These are phyloP conservation scores for Fusarium poae DNA, from an alignment of 2,329 filamentous ascomycete species.

Conservation along the genomic window DNA sequence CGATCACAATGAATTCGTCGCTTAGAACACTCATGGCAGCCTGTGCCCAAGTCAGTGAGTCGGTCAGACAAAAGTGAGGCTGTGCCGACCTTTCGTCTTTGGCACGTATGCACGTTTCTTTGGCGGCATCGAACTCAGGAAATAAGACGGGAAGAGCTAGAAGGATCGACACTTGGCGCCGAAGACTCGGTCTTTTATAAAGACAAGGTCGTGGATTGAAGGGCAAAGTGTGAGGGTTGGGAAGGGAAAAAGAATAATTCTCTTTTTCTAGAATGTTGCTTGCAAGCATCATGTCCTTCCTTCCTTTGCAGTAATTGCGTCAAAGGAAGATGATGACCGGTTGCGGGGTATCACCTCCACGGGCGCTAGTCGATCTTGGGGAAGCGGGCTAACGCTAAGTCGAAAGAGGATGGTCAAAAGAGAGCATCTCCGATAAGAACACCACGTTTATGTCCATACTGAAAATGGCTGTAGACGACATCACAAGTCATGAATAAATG, in stretches of 20 bases:
- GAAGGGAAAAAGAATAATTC: neutral
- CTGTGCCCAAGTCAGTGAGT: neutral
- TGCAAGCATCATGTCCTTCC: slow-evolving; percentile 21
- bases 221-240: neutral
- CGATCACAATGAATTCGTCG: slow-evolving; percentile 46
- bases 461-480: too few species aligned
- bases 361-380: slow-evolving; percentile 1
- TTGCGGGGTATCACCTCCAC: too few species aligned
- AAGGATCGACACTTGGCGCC: slow-evolving; percentile 21
- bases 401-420: slow-evolving; percentile 6
- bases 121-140: slow-evolving; percentile 37
- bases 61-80: neutral
- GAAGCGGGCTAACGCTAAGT: slow-evolving; percentile 19
- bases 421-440: slow-evolving; percentile 20
- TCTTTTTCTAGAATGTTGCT: slow-evolving; percentile 7
- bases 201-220: neutral
- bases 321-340: neutral
- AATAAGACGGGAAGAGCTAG: neutral
- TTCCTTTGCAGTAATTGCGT: neutral
- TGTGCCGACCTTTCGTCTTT: slow-evolving; percentile 42
- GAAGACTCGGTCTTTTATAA: neutral
- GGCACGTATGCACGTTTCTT: slow-evolving; percentile 47
- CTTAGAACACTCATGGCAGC: slow-evolving; percentile 47
- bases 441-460: neutral
- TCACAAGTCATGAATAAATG: too few species aligned